A percentile compares a stretch with the other conserved stretches of the same genome.
Evolutionary conservation across 805 yeast genomes (phyloP).

Genomic region (Sungouiella blattae): DNA sequence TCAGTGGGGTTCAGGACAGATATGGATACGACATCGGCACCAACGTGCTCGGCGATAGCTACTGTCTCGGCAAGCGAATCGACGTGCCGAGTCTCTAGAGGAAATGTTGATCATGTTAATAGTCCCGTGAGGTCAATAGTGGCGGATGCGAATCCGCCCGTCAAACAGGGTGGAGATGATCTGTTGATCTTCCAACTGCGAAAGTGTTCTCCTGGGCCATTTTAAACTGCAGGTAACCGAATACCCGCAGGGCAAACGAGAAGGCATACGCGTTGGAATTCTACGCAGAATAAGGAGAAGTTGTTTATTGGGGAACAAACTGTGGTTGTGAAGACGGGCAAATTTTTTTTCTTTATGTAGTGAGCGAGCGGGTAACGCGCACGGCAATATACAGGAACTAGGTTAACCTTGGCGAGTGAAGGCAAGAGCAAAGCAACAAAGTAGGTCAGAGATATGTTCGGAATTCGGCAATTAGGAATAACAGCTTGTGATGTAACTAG

Average conservation of each 20-base stretch:
- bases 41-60: constrained; percentile 9
- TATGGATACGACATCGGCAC: constrained; percentile 20
- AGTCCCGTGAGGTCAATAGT: constrained; percentile 18
- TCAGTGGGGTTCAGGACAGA: constrained; percentile 15
- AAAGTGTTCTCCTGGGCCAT: constrained; percentile 44
- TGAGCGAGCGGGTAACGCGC: too few species aligned
- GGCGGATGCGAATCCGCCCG: constrained; percentile 11
- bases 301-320: constrained; percentile 2
- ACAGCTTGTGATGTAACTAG: too few species aligned
- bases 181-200: constrained; percentile 39
- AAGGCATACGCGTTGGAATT: constrained; percentile 45
- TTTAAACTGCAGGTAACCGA: constrained; percentile 48
- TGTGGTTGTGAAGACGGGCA: too few species aligned
- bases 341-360: too few species aligned
- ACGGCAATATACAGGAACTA: too few species aligned
- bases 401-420: too few species aligned
- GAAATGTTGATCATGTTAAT: constrained; percentile 18
- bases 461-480: too few species aligned
- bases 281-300: background rate
- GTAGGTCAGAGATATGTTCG: too few species aligned
- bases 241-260: constrained; percentile 46
- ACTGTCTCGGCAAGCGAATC: constrained; percentile 14
- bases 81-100: constrained; percentile 6
- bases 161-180: constrained; percentile 46
- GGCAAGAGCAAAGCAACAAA: too few species aligned